Evolutionary conservation across 805 yeast genomes (phyloP).

Genomic region (Scheffersomyces lignosus): DNA sequence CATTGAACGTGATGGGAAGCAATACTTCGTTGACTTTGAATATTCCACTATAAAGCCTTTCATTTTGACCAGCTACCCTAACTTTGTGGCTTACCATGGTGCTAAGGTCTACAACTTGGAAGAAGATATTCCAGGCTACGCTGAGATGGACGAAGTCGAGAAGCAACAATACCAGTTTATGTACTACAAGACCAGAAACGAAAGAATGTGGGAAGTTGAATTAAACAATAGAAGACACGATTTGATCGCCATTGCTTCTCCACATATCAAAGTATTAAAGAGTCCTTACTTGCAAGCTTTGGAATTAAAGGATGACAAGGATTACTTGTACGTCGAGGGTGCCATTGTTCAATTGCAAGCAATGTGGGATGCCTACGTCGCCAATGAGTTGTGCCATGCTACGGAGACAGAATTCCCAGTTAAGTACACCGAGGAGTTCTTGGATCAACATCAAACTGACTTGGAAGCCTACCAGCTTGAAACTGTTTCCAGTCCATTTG

Average conservation of each 20-base stretch:
- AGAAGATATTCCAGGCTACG: slow-evolving; percentile 73
- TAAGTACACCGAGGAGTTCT: slow-evolving; percentile 54
- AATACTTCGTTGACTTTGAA: slow-evolving; percentile 79
- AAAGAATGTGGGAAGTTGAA: slow-evolving; percentile 80
- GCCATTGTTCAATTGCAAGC: slow-evolving; percentile 63
- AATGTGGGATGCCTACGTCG: slow-evolving; percentile 67
- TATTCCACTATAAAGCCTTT: slow-evolving; percentile 79
- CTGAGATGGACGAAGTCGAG: slow-evolving; percentile 65
- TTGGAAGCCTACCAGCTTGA: slow-evolving; percentile 69
- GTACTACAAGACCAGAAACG: slow-evolving; percentile 88
- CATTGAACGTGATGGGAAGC: slow-evolving; percentile 38
- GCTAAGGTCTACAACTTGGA: slow-evolving; percentile 77
- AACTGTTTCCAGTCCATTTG: slow-evolving; percentile 72
- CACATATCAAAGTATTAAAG: slow-evolving; percentile 76
- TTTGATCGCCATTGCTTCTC: slow-evolving; percentile 76
- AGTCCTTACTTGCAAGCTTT: slow-evolving; percentile 62
- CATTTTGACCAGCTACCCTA: slow-evolving; percentile 73
- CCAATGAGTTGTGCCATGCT: slow-evolving; percentile 54
- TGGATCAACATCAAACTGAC: slow-evolving; percentile 56
- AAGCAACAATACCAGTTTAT: slow-evolving; percentile 82
- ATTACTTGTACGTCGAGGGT: slow-evolving; percentile 64
- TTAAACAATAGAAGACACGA: slow-evolving; percentile 64
- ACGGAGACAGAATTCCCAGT: slow-evolving; percentile 55
- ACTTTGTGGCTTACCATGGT: slow-evolving; percentile 84
- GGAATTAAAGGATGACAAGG: slow-evolving; percentile 58